Base-by-base conservation (phyloP, 2,329 filamentous ascomycete genomes). In the Leptographium wingfieldii region DNA sequence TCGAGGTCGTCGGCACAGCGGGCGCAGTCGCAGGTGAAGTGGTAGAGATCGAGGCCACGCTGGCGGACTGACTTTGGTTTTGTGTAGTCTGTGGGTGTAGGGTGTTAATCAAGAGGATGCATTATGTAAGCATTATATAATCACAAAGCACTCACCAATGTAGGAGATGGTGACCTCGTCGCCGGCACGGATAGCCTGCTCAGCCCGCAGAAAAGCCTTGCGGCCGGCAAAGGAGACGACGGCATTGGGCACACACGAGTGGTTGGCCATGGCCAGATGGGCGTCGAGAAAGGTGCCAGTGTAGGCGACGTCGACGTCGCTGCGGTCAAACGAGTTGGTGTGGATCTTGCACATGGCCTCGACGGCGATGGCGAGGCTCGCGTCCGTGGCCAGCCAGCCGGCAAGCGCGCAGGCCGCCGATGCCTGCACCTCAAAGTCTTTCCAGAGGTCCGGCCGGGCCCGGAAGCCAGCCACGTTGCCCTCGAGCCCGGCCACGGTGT, bases 121-220 rank as follows among this genome's bases (percentile, higher is more conserved):
- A 25, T 11, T 12, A 6, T 3, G 12, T 3, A 6, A 2, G 3
- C 9, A 22, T 22, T 22, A 22, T 22, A 22, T 22, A 35, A 3
- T 40, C 14, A 22, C 14, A 51, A 22, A 27, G 9, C 25, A 67
- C 73, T 61, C 70, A 79, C 83, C 81, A 43, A 82, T 80, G 64
- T 86, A 86, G 1, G 81, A 83, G 40, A 86, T 82, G 60, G 79
- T 76, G 59, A 86, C 76, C 70, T 85, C 80, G 31, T 84, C 77
- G 9, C 76, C 81, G 38, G 72, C 67, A 16, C 73, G 66, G 51
- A 86, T 82, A 3, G 72, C 68, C 27, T 66, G 68, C 59, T 79
- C 73, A 2, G 82, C 79, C 46, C 77, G 73, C 16, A 86, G 69
- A 3, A 78, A 69, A 3, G 80, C 77, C 4, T 69, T 73, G 6